Conservation (phyloP, 495 filamentous ascomycete species). For the Hyaloscypha bicolor region DNA sequence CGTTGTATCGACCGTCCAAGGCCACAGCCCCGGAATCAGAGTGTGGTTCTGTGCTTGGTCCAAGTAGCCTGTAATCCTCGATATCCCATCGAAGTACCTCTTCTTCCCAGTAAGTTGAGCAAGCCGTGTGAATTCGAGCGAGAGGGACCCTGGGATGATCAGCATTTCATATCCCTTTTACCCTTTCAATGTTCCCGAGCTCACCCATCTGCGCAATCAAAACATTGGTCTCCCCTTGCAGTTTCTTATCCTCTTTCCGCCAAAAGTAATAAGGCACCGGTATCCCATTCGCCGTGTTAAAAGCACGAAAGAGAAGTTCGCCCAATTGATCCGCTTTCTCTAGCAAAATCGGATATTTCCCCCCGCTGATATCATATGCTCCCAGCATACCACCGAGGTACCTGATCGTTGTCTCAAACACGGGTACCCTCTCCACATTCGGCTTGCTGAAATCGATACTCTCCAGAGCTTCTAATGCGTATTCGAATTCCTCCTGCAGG, state of each 20-base stretch:
- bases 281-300: conserved; percentile 95
- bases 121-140: conserved; percentile 89
- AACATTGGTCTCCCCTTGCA: neutral
- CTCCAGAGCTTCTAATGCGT: conserved; percentile 71
- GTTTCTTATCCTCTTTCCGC: conserved; percentile 47
- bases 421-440: conserved; percentile 59
- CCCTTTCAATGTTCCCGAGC: neutral
- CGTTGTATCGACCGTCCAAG: conserved; percentile 38
- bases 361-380: conserved; percentile 77
- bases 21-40: conserved; percentile 81
- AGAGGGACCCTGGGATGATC: conserved; percentile 65
- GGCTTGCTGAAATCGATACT: conserved; percentile 87
- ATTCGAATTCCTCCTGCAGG: conserved; percentile 81
- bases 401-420: conserved; percentile 86
- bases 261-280: conserved; percentile 58
- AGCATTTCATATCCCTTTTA: neutral
- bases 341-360: conserved; percentile 69
- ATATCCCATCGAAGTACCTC: conserved; percentile 91
- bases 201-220: neutral
- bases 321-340: conserved; percentile 86
- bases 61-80: conserved; percentile 85
- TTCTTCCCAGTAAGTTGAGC: conserved; percentile 84
- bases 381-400: conserved; percentile 82
- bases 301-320: conserved; percentile 83
- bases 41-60: conserved; percentile 73